Evolutionary conservation across 441 rosid genomes (phyloP), one percentile per base, ranked within the genome.

Genomic region (Aquilaria agallochum): DNA sequence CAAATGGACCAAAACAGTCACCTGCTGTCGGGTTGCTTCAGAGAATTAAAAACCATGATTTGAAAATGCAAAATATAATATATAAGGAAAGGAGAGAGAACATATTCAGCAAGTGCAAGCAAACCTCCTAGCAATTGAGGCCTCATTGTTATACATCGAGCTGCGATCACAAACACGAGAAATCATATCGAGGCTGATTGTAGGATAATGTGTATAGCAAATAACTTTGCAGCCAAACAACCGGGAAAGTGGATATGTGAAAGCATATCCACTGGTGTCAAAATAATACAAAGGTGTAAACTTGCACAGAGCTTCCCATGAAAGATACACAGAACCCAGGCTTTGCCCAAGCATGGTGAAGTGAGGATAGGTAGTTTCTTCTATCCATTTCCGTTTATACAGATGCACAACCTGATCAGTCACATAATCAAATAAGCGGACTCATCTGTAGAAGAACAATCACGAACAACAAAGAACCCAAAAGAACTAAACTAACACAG

Each of bases 261-360:
- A 90, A 63, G 98, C 98, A 59, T 90, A 90, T 50, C 98, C 98
- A 47, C 93, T 78, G 0, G 97, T 94, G 71, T 94, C 98, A 46
- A 90, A 74, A 66, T 76, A 89, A 69, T 77, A 78, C 44, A 62
- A 53, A 55, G 97, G 98, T 33, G 95, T 84, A 55, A 83, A 85
- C 86, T 80, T 87, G 77, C 76, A 68, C 55, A 94, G 78, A 0
- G 96, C 98, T 78, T 94, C 98, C 96, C 96, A 94, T 0, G 88
- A 76, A 42, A 94, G 83, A 72, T 79, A 85, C 60, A 94, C 73
- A 27, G 98, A 94, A 45, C 98, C 98, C 53, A 94, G 76, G 70
- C 98, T 94, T 71, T 94, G 97, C 48, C 98, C 98, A 40, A 94
- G 83, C 98, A 94, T 88, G 8, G 98, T 94, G 70, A 88, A 94